phyloP scores from a whole-genome alignment of 192 early-diverging fungal genomes.

The Coemansia sp. region DNA sequence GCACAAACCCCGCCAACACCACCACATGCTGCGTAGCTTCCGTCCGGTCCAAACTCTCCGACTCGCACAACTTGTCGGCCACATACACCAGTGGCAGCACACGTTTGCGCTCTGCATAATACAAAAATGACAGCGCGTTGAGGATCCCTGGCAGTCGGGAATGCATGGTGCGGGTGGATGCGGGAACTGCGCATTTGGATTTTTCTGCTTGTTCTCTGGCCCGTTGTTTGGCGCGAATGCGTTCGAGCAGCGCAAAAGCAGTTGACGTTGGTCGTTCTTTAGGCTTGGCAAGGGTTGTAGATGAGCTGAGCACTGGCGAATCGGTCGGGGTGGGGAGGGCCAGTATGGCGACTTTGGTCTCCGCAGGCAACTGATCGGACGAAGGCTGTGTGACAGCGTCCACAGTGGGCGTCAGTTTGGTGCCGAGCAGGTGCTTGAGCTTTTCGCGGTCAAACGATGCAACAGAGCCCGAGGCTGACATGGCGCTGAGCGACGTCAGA shows the following conservation, averaged over 20 bases:
- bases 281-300: not conserved
- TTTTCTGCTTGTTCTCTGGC: slow-evolving; percentile 19
- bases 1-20: slow-evolving; percentile 27
- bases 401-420: not conserved
- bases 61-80: slow-evolving; percentile 42
- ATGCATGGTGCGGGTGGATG: slow-evolving; percentile 36
- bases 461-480: slow-evolving; percentile 8
- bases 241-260: slow-evolving; percentile 41
- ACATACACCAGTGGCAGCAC: slow-evolving; percentile 38
- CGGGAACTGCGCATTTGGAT: not conserved
- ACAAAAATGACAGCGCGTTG: slow-evolving; percentile 48
- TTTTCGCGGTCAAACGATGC: slow-evolving; percentile 31
- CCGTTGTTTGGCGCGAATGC: slow-evolving; percentile 53
- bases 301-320: slow-evolving; percentile 19
- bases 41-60: slow-evolving; percentile 26
- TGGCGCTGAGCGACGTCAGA: slow-evolving; percentile 1
- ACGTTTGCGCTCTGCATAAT: slow-evolving; percentile 42
- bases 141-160: slow-evolving; percentile 44
- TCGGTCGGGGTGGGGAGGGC: slow-evolving; percentile 29
- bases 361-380: not conserved
- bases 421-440: slow-evolving; percentile 39
- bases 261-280: slow-evolving; percentile 8
- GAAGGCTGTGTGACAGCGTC: not conserved
- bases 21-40: slow-evolving; percentile 26
- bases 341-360: not conserved